Base-by-base conservation (phyloP, 129 eudicot species). In the Pittosporum tobira region DNA sequence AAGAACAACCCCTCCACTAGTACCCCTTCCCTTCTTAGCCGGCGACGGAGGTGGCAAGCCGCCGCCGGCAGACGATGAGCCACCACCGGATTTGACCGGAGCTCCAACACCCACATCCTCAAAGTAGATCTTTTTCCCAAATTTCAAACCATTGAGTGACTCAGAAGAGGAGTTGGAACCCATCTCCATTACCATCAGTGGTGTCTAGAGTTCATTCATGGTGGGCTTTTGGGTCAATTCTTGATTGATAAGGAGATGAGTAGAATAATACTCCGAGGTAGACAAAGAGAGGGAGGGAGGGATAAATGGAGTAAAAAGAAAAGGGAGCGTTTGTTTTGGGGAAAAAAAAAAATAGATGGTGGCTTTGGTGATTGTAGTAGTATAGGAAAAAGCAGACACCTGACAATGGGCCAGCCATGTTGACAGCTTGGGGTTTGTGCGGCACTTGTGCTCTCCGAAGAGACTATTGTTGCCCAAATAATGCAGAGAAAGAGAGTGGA, bases 111-210 rank as follows among this genome's bases (percentile, higher is more conserved):
- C 94, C 71, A 66, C 85, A 73, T 79, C 85, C 20, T 85, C 95
- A 73, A 85, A 89, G 81, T 85, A 89, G 19, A 80, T 77, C 80
- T 85, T 79, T 62, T 83, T 52, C 72, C 87, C 95, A 51, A 82
- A 79, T 49, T 82, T 77, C 47, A 82, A 50, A 48, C 95, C 91
- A 55, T 75, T 75, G 4, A 73, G 68, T 26, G 80, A 70, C 18
- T 74, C 77, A 2, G 80, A 62, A 26, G 74, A 79, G 61, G 58
- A 37, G 54, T 76, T 74, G 0, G 77, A 70, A 48, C 74, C 79
- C 73, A 40, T 75, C 56, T 75, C 77, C 78, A 71, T 71, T n/a
- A n/a, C n/a, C n/a, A n/a, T n/a, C 5, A 62, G 5, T 34, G 16
- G 25, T 55, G 51, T n/a, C 25, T 62, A 27, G 23, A 48, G 60